Conservation (phyloP, 176 grass and related monocot genomes). For the Tillandsia leiboldiana region DNA sequence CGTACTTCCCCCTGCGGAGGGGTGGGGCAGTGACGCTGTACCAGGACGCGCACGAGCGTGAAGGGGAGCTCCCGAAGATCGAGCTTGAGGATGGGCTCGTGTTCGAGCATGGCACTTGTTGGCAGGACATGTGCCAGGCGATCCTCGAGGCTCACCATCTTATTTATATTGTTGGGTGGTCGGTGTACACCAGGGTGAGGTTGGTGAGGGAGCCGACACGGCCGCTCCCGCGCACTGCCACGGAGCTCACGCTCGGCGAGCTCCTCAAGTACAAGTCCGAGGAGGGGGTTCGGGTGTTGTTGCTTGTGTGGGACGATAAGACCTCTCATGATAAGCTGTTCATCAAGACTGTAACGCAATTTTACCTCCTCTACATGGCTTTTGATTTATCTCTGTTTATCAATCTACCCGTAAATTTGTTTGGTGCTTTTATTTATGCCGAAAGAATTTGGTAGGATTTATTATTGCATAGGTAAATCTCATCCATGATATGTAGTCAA, state of each 20-base stretch:
- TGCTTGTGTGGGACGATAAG: constrained; percentile 98
- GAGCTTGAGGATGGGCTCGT: constrained; percentile 34
- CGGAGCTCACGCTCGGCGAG: constrained; percentile 55
- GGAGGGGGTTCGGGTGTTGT: constrained; percentile 83
- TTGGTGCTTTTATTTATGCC: too few relatives aligned
- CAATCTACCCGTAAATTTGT: too few relatives aligned
- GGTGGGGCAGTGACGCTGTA: constrained; percentile 56
- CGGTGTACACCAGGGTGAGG: constrained; percentile 66
- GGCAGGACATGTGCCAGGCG: constrained; percentile 97
- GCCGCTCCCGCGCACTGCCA: constrained; percentile 30
- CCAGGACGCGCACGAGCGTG: constrained; percentile 82
- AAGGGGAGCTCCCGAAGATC: constrained; percentile 56
- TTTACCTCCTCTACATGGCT: neutral
- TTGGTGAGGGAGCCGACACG: constrained; percentile 68
- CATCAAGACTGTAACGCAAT: constrained; percentile 58
- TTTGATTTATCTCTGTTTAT: too few relatives aligned
- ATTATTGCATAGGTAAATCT: too few relatives aligned
- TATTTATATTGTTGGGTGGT: constrained; percentile 97
- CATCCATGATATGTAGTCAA: too few relatives aligned
- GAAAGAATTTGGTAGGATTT: too few relatives aligned
- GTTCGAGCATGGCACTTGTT: constrained; percentile 64
- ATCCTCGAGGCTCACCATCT: constrained; percentile 91
- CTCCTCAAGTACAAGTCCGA: constrained; percentile 97
- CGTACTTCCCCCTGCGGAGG: constrained; percentile 77
- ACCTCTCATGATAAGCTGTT: constrained; percentile 92